These are phyloP conservation scores for Bathelium albidoporum DNA, from an alignment of 495 filamentous ascomycete genomes.

Conservation along the genomic window DNA sequence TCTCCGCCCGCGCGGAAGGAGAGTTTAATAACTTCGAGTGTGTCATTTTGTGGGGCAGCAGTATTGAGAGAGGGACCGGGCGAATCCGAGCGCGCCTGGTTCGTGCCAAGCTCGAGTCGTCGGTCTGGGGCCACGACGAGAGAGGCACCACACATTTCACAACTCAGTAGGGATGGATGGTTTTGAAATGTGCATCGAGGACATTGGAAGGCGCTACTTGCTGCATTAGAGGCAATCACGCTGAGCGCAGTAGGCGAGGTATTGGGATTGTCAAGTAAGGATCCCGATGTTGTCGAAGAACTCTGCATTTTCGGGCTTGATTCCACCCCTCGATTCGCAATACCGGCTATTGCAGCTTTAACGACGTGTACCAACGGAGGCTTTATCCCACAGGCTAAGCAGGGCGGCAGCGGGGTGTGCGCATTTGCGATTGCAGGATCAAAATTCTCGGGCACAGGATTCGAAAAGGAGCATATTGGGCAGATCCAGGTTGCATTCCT, in stretches of 20 bases:
- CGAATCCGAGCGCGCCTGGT: conserved; percentile 48
- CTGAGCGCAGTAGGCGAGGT: neutral
- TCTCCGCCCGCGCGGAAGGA: conserved; percentile 86
- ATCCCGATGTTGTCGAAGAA: neutral
- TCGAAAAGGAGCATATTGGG: conserved; percentile 95
- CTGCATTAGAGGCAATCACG: conserved; percentile 15
- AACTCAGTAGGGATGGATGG: conserved; percentile 73
- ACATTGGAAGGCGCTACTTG: conserved; percentile 45
- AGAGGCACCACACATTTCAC: conserved; percentile 84
- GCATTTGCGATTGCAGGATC: conserved; percentile 66
- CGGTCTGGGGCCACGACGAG: conserved; percentile 43
- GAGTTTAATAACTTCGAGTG: conserved; percentile 70
- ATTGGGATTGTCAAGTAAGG: neutral
- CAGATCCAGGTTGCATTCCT: conserved; percentile 89
- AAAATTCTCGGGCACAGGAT: conserved; percentile 86
- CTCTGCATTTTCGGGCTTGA: conserved; percentile 1
- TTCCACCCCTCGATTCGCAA: conserved; percentile 20
- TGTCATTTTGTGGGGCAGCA: conserved; percentile 39
- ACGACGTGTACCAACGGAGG: conserved; percentile 70
- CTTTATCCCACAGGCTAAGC: conserved; percentile 88
- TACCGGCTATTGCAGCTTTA: conserved; percentile 64
- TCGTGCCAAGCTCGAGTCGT: conserved; percentile 29
- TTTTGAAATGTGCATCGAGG: conserved; percentile 92
- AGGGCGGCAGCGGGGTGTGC: conserved; percentile 70
- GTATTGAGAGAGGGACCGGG: conserved; percentile 55